phyloP scores from a whole-genome alignment of 208 protist genomes.

The Vickermania ingenoplastis region DNA sequence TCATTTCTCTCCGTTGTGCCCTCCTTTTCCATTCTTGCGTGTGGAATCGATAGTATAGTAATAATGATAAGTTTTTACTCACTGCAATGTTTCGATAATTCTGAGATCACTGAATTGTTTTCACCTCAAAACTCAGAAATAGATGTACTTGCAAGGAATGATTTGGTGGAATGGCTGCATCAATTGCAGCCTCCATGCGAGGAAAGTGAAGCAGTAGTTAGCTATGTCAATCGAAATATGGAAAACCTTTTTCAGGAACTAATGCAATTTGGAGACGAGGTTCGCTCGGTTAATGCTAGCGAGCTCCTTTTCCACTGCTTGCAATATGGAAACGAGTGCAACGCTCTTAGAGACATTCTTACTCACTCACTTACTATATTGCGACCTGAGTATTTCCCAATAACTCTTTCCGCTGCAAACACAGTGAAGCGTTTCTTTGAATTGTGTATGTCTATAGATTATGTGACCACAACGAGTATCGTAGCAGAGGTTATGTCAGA shows the following conservation, averaged over 20 bases:
- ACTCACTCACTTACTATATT: not conserved
- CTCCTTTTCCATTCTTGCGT: too few relatives aligned
- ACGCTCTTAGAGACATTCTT: not conserved
- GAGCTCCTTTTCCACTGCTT: not conserved
- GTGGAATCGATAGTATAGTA: too few relatives aligned
- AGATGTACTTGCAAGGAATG: not conserved
- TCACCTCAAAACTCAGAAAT: not conserved
- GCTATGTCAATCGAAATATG: not conserved
- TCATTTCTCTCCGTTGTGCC: too few relatives aligned
- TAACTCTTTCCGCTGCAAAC: not conserved
- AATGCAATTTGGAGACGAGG: not conserved
- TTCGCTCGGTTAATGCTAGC: not conserved
- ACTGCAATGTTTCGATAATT: not conserved
- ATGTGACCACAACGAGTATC: not conserved
- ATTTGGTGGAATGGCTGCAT: not conserved
- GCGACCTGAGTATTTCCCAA: not conserved
- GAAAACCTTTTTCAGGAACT: constrained; percentile 1
- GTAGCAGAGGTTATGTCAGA: not conserved
- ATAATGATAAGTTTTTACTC: constrained; percentile 1
- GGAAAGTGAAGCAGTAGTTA: not conserved
- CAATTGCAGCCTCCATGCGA: not conserved
- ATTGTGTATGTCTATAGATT: not conserved
- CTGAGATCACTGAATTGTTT: not conserved
- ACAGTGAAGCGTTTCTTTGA: not conserved
- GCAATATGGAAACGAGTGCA: not conserved